Percentiles rank a stretch among this genome's conserved stretches.
These are phyloP conservation scores for Cutaneotrichosporon curvatum DNA, from an alignment of 1,284 basidiomycete genomes.

Conservation along the genomic window DNA sequence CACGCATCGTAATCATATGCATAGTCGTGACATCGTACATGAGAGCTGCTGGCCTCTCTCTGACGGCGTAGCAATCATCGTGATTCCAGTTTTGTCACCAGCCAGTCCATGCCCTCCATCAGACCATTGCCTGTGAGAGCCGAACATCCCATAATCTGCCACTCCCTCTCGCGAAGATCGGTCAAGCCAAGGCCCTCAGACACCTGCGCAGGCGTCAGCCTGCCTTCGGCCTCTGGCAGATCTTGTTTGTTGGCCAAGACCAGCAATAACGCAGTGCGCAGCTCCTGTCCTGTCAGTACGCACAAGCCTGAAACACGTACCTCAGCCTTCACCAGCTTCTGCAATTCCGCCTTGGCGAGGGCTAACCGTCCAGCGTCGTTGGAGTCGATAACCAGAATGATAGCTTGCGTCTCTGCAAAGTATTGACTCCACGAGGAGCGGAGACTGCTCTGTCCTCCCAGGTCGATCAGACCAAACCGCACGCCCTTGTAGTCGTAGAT, in stretches of 20 bases:
- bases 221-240: slow-evolving; percentile 39
- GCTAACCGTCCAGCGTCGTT: slow-evolving; percentile 48
- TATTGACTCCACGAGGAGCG: slow-evolving; percentile 47
- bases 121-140: slow-evolving; percentile 46
- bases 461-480: slow-evolving; percentile 49
- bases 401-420: slow-evolving; percentile 46
- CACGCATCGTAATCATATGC: not conserved
- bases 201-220: slow-evolving; percentile 49
- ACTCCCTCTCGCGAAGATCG: slow-evolving; percentile 48
- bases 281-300: slow-evolving; percentile 25
- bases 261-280: slow-evolving; percentile 45
- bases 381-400: slow-evolving; percentile 51
- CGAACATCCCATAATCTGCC: slow-evolving; percentile 52
- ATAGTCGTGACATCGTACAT: slow-evolving; percentile 3
- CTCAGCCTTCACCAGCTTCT: slow-evolving; percentile 42
- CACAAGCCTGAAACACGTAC: slow-evolving; percentile 15
- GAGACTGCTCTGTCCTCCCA: slow-evolving; percentile 49
- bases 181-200: slow-evolving; percentile 49
- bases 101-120: slow-evolving; percentile 46
- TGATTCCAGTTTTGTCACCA: slow-evolving; percentile 35
- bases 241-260: slow-evolving; percentile 53
- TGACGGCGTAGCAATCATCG: slow-evolving; percentile 1
- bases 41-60: not conserved
- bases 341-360: slow-evolving; percentile 48
- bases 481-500: slow-evolving; percentile 51